Conservation (phyloP, 2,329 filamentous ascomycete genomes). For the Trichoderma semiorbis region DNA sequence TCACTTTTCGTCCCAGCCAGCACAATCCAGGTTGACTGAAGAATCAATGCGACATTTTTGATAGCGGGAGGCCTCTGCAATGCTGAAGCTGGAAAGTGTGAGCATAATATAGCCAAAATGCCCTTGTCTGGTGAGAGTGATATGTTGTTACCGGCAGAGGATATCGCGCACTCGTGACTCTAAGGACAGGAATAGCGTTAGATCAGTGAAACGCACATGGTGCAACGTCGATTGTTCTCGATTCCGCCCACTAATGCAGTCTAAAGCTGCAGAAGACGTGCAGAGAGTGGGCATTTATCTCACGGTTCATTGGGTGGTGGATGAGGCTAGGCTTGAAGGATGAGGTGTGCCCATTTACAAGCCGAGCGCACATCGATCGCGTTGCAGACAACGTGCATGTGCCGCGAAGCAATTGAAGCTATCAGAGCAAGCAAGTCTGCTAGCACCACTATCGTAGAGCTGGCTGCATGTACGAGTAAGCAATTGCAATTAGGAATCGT, state of each 20-base stretch:
- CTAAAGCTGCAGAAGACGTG: slow-evolving; percentile 6
- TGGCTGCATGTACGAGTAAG: not conserved
- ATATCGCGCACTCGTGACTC: not conserved
- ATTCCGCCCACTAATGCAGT: not conserved
- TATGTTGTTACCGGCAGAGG: not conserved
- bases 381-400: not conserved
- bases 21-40: not conserved
- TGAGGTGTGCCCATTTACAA: not conserved
- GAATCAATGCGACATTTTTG: not conserved
- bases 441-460: not conserved
- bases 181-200: not conserved
- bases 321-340: not conserved
- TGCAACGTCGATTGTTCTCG: not conserved
- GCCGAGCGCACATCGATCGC: not conserved
- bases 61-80: not conserved
- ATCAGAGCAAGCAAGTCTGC: not conserved
- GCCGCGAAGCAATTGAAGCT: not conserved
- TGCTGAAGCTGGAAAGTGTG: not conserved
- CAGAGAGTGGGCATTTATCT: slow-evolving; percentile 1
- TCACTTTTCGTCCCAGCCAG: not conserved
- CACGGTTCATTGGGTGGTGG: not conserved
- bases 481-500: not conserved
- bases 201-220: not conserved
- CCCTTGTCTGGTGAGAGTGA: not conserved
- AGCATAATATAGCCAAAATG: not conserved